phyloP scores from a whole-genome alignment of 1,139 yeast species.

The Geotrichum candidum region DNA sequence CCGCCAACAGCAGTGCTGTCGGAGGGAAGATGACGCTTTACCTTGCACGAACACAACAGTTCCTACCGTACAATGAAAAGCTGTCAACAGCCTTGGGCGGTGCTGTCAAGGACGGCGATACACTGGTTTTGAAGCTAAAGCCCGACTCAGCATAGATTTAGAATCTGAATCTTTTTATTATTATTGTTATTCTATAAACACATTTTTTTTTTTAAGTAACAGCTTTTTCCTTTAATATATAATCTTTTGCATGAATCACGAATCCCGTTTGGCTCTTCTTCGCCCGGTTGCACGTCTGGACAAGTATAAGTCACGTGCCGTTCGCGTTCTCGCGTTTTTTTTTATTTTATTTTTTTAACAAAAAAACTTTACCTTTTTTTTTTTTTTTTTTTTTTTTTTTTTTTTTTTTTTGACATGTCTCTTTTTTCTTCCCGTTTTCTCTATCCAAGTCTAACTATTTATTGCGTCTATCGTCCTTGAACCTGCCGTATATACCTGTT shows the following conservation, averaged over 20 bases:
- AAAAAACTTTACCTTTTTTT: background rate
- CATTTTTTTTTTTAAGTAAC: background rate
- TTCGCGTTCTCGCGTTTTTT: slow-evolving; percentile 2
- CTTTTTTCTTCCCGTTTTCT: background rate
- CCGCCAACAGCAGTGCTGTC: background rate
- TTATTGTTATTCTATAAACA: background rate
- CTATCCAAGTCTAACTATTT: background rate
- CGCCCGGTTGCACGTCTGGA: no score
- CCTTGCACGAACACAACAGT: slow-evolving; percentile 6
- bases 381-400: no score
- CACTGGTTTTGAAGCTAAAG: slow-evolving; percentile 5
- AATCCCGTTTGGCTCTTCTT: background rate
- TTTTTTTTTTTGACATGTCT: background rate
- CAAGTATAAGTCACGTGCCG: background rate
- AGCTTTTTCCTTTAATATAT: background rate
- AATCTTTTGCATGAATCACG: background rate
- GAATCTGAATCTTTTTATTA: background rate
- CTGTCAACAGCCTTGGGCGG: slow-evolving; percentile 12
- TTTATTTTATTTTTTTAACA: background rate
- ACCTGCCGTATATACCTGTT: background rate
- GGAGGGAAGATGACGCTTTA: slow-evolving; percentile 6
- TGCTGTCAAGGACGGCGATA: slow-evolving; percentile 15
- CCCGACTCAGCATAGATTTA: background rate
- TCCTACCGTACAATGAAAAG: slow-evolving; percentile 12
- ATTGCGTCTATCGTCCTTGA: background rate